Evolutionary conservation across 257 asterid genomes (phyloP), one percentile per base, ranked within the genome.

Genomic region (Echium plantagineum): DNA sequence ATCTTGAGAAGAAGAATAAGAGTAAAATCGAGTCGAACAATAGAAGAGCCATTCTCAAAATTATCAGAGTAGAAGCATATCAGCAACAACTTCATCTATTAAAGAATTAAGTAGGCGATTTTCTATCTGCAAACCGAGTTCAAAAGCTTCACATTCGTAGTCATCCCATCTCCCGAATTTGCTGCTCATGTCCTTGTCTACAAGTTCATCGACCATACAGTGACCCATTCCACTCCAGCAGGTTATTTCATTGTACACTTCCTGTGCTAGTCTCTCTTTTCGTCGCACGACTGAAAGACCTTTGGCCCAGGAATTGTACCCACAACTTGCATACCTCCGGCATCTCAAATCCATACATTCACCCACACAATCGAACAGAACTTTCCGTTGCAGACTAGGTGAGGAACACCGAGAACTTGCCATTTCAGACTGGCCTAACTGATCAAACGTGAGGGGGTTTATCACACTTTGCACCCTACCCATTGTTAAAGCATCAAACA

Each of bases 111-210:
- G 86, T 66, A 93, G 59, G 21, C 79, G 77, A 20, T 79, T 77
- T 76, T 88, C 94, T 0, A 89, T 74, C 75, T 86, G 83, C 17
- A 60, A 31, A 70, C 98, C 98, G 8, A 86, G 63, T 72, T 93
- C 98, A 64, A 72, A 93, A n/a, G 68, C 81, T 77, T 89, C 98
- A 9, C 60, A 64, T 24, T 93, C 94, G 62, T 79, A 88, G 59
- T 86, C 81, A n/a, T 81, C 76, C 99, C 99, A 93, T 78, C 69
- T 77, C 12, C 99, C 96, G n/a, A 64, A 55, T 55, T 66, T 81
- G 68, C 75, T 68, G 81, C 94, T 86, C 97, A 93, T 93, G 61
- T 93, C 96, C 68, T 69, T 83, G 72, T 89, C 91, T 7, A 93
- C 94, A n/a, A 89, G 88, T 58, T 86, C 97, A 75, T 89, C 99